Percentiles rank a stretch among this genome's conserved stretches.
Conservation (phyloP, 345 rosid species). For the Punica granatum region DNA sequence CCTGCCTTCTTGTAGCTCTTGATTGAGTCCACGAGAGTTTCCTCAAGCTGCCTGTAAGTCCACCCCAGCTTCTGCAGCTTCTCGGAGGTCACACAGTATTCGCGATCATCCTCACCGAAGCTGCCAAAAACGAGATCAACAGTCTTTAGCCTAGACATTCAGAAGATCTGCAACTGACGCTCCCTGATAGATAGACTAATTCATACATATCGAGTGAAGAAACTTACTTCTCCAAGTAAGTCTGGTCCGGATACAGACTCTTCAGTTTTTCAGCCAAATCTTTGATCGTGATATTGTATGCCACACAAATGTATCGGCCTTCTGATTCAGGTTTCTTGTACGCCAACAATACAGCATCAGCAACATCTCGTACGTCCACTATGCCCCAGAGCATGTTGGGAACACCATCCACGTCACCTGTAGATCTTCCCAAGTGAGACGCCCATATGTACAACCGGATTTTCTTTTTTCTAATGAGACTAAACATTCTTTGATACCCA, state of each 20-base stretch:
- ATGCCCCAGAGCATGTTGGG: constrained; percentile 2
- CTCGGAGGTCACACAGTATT: not conserved
- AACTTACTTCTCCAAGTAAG: constrained; percentile 14
- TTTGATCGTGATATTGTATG: not conserved
- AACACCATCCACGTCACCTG: constrained; percentile 2
- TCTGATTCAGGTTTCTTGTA: constrained; percentile 14
- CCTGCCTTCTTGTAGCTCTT: constrained; percentile 39
- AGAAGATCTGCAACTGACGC: not conserved
- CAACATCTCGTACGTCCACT: constrained; percentile 15
- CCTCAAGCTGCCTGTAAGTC: constrained; percentile 33
- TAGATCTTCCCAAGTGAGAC: too few relatives aligned
- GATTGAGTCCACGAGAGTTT: constrained; percentile 43
- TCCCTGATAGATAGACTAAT: too few relatives aligned
- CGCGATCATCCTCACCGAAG: constrained; percentile 22
- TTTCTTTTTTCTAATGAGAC: too few relatives aligned
- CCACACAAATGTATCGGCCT: constrained; percentile 15
- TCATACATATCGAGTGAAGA: too few relatives aligned
- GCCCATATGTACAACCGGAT: too few relatives aligned
- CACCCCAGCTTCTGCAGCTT: constrained; percentile 1
- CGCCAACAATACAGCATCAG: constrained; percentile 8
- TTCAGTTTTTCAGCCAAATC: constrained; percentile 9
- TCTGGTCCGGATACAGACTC: constrained; percentile 12
- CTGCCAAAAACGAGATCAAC: constrained; percentile 16
- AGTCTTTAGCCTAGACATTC: too few relatives aligned
- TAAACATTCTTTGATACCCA: too few relatives aligned